Percentiles rank a stretch among this genome's conserved stretches.
These are phyloP conservation scores for Cercospora nicotianae DNA, from an alignment of 2,329 filamentous ascomycete genomes.

Conservation along the genomic window DNA sequence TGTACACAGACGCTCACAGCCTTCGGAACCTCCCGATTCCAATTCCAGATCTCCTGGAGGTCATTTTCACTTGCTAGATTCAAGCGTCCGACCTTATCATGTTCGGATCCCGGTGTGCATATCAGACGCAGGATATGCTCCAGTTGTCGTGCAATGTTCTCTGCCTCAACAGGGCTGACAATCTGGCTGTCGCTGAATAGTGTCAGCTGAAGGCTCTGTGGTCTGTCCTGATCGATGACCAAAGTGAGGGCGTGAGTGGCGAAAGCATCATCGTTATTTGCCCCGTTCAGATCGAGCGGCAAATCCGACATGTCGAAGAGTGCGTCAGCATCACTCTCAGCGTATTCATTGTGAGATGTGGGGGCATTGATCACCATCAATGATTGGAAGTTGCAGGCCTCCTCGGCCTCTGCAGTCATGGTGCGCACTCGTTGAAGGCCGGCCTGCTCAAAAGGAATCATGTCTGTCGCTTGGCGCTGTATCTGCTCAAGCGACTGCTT, in stretches of 20 bases:
- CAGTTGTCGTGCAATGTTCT: background rate
- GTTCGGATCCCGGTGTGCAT: background rate
- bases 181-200: background rate
- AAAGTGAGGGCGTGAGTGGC: constrained; percentile 1
- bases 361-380: constrained; percentile 55
- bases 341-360: background rate
- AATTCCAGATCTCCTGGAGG: background rate
- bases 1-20: background rate
- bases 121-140: background rate
- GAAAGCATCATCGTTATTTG: background rate
- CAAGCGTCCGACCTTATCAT: background rate
- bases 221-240: background rate
- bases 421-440: constrained; percentile 7
- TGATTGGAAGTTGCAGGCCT: constrained; percentile 57
- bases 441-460: constrained; percentile 20
- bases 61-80: background rate
- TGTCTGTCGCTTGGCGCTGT: constrained; percentile 16
- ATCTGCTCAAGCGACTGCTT: constrained; percentile 6
- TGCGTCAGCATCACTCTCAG: background rate
- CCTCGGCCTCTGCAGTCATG: constrained; percentile 4
- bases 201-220: background rate
- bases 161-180: background rate
- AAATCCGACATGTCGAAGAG: background rate
- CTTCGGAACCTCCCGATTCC: background rate
- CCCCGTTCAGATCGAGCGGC: background rate